Conservation (phyloP, 2,329 filamentous ascomycete genomes). For the Lecanosticta acicola region DNA sequence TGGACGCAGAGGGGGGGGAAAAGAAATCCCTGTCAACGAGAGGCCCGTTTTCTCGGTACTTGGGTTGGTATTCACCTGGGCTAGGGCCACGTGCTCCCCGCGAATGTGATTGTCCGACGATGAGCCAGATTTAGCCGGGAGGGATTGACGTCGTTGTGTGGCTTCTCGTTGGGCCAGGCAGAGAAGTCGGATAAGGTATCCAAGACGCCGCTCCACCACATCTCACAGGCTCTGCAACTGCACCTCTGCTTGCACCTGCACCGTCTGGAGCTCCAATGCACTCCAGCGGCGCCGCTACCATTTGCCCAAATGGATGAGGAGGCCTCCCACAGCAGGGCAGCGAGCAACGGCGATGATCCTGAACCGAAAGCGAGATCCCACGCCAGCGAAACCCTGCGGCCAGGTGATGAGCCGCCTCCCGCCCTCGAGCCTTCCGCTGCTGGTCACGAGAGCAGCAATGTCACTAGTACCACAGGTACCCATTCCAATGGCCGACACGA, state of each 20-base stretch:
- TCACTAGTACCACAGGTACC: too few species aligned
- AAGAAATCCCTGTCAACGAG: too few species aligned
- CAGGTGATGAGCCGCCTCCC: not conserved
- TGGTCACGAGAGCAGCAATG: not conserved
- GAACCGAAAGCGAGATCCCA: too few species aligned
- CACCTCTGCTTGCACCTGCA: not conserved
- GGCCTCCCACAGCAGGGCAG: not conserved
- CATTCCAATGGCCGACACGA: too few species aligned
- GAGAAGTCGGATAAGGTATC: not conserved
- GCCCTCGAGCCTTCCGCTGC: not conserved
- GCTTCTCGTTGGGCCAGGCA: not conserved
- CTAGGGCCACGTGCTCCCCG: not conserved
- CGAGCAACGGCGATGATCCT: not conserved
- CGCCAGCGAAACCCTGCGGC: not conserved
- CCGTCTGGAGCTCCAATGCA: not conserved
- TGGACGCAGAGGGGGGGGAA: too few species aligned
- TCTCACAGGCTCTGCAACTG: not conserved
- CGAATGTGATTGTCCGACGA: not conserved
- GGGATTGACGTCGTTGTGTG: not conserved
- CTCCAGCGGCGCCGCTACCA: not conserved
- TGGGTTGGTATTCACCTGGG: too few species aligned
- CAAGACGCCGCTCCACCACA: not conserved
- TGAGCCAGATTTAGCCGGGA: not conserved
- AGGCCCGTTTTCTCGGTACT: too few species aligned
- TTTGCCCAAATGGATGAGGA: not conserved